Evolutionary conservation across 106 monocot genomes (phyloP).

Genomic region (Triglochin maritima): DNA sequence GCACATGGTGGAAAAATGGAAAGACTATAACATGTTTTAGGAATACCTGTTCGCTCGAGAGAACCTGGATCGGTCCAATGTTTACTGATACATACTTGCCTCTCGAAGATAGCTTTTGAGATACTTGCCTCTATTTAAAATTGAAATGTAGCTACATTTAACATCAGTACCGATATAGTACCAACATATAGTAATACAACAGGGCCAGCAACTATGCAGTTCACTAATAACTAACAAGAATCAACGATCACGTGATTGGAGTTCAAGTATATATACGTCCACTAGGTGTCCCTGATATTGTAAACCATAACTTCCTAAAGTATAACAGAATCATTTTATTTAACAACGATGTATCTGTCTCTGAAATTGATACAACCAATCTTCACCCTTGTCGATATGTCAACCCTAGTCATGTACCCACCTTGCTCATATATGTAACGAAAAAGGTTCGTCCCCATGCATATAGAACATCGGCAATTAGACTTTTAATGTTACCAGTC

Average conservation of each 20-base stretch:
- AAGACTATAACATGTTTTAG: neutral
- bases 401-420: too few relatives aligned
- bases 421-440: too few relatives aligned
- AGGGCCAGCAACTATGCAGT: neutral
- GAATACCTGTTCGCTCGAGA: constrained; percentile 83
- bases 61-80: constrained; percentile 83
- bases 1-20: neutral
- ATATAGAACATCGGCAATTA: too few relatives aligned
- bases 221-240: neutral
- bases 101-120: constrained; percentile 54
- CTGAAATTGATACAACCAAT: neutral
- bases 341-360: neutral
- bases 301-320: neutral
- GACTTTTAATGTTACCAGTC: too few relatives aligned
- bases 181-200: neutral
- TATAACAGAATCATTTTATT: neutral
- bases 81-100: constrained; percentile 91
- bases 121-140: constrained; percentile 40
- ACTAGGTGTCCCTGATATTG: neutral
- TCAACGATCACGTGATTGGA: neutral
- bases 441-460: too few relatives aligned
- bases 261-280: neutral
- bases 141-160: neutral
- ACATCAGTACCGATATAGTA: neutral
- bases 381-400: too few relatives aligned